Evolutionary conservation across 208 protist species (phyloP), one percentile per base, ranked within the genome.

Genomic region (Phytomonas francai): DNA sequence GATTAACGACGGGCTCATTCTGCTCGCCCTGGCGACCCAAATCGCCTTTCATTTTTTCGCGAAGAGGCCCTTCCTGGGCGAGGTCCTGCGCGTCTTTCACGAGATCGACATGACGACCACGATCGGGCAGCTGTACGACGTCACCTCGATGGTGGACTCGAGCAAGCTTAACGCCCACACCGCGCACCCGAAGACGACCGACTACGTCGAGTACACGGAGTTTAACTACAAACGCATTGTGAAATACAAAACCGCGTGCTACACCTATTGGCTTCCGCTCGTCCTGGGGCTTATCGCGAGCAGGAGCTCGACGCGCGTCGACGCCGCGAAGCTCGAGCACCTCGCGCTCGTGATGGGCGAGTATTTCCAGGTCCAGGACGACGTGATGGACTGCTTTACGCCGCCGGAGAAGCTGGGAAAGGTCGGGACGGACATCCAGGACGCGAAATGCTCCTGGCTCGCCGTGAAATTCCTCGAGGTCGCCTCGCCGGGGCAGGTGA

Each of bases 311-410:
- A 68, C 82, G 22, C 71, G 81, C 29, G 88, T 91, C 57, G 80
- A 88, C 33, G 85, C 86, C 70, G 65, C 68, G 27, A 33, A 70
- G 6, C 80, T 91, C n/a, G 70, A 95, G 59, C 70, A 91, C 49
- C 87, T 98, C 39, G 76, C 95, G 11, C 74, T 98, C 65, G 63
- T 93, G 31, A 98, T 99, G 92, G 97, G 97, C 60, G 91, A 98
- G 75, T 98, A 97, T 76, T 99, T 99, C 74, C 98, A 99, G 80
- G 86, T 97, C 42, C 97, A 98, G 85, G 98, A 99, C 74, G 98
- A 99, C 77, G 97, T 97, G 65, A 95, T 99, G 78, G 98, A 99
- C 82, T 97, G 94, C 72, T 99, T 97, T 73, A 98, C 91, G 58
- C 83, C 95, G 28, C 95, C 97, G 45, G 86, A 94, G 71, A 84